Conservation (phyloP, 2,329 filamentous ascomycete species). For the Calonectria hawksworthii region DNA sequence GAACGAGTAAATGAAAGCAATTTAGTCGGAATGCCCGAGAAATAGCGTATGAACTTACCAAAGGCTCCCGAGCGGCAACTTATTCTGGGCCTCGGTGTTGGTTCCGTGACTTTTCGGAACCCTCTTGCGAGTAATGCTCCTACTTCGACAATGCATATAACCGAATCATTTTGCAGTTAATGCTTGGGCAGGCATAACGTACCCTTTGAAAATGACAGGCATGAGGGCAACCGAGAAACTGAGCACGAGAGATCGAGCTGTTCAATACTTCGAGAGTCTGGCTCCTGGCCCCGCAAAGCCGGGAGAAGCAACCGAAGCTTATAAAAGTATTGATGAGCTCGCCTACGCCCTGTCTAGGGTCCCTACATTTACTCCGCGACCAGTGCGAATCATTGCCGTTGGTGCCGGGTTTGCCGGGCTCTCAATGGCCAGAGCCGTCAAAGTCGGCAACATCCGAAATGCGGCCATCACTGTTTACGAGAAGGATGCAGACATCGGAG, state of each 20-base stretch:
- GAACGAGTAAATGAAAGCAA: too few relatives aligned
- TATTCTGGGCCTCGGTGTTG: too few relatives aligned
- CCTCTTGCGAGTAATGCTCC: too few relatives aligned
- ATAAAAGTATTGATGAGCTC: background rate
- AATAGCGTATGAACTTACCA: too few relatives aligned
- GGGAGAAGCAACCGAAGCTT: background rate
- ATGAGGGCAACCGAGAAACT: background rate
- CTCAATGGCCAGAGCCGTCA: background rate
- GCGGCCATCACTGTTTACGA: background rate
- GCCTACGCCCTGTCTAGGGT: background rate
- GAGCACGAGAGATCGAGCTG: background rate
- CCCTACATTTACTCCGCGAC: background rate
- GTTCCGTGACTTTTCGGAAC: too few relatives aligned
- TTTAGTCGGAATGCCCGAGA: too few relatives aligned
- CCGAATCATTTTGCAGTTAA: too few relatives aligned
- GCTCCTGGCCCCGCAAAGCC: background rate
- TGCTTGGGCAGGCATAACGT: too few relatives aligned
- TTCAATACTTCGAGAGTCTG: background rate
- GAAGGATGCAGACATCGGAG: background rate
- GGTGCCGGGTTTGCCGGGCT: background rate
- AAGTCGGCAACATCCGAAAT: background rate
- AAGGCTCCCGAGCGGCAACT: too few relatives aligned
- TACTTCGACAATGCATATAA: too few relatives aligned
- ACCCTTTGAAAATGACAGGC: background rate
- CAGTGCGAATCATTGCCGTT: background rate